A percentile compares a stretch with the other conserved stretches of the same genome.
These are phyloP conservation scores for Pascua sp. DNA, from an alignment of 1,284 basidiomycete genomes.

Conservation along the genomic window DNA sequence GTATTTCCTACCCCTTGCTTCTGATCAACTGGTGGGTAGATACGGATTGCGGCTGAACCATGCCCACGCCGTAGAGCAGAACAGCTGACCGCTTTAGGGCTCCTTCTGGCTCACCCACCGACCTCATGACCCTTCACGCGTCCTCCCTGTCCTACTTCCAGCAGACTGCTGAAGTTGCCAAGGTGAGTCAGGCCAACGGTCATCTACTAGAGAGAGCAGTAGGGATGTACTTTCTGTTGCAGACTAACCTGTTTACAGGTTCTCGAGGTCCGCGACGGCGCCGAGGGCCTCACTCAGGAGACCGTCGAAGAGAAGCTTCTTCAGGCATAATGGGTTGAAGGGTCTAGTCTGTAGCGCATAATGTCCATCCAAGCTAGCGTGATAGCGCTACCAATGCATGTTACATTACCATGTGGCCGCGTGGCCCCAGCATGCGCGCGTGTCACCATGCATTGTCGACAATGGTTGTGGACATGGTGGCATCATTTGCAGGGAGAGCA, in stretches of 20 bases:
- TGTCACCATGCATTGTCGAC: background rate
- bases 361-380: background rate
- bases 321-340: constrained; percentile 1
- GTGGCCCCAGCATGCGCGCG: background rate
- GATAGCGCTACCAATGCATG: background rate
- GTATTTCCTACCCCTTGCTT: constrained; percentile 77
- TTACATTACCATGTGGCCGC: background rate
- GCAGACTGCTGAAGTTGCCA: constrained; percentile 52
- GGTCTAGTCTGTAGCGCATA: background rate
- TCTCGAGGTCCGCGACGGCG: constrained; percentile 74
- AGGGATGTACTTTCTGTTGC: background rate
- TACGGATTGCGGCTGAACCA: background rate
- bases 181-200: constrained; percentile 27
- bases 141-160: constrained; percentile 77
- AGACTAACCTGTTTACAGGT: constrained; percentile 47
- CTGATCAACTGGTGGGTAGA: constrained; percentile 71
- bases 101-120: constrained; percentile 68
- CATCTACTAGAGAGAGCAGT: no score
- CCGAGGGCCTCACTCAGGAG: constrained; percentile 72
- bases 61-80: no score
- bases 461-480: no score
- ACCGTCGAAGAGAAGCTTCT: constrained; percentile 63
- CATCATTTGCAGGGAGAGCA: no score
- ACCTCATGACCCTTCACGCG: constrained; percentile 75
- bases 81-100: constrained; percentile 38